phyloP scores from a whole-genome alignment of 208 protist species.

The Leishmania aethiopica region DNA sequence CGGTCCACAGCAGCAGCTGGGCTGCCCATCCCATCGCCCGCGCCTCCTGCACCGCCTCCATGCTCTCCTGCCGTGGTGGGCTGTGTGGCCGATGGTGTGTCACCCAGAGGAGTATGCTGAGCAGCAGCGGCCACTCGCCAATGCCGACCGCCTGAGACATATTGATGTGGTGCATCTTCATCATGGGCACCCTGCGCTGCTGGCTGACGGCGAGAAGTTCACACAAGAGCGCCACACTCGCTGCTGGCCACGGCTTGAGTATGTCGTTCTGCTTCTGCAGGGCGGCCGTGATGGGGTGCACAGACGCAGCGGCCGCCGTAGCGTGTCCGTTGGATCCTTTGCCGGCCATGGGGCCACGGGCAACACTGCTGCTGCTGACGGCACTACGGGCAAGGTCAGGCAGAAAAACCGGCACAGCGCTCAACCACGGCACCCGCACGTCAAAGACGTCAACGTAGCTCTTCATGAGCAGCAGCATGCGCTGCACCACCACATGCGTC shows the following conservation, averaged over 20 bases:
- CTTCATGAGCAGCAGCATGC: slow-evolving; percentile 82
- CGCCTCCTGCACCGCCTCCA: slow-evolving; percentile 5
- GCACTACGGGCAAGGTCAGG: slow-evolving; percentile 38
- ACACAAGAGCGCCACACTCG: slow-evolving; percentile 67
- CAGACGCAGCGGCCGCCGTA: background rate
- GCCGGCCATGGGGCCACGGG: background rate
- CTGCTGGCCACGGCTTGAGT: slow-evolving; percentile 35
- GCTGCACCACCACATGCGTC: slow-evolving; percentile 68
- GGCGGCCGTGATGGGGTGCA: slow-evolving; percentile 46
- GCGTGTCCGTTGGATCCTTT: background rate
- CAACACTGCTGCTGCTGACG: background rate
- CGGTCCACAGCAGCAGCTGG: slow-evolving; percentile 79
- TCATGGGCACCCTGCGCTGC: slow-evolving; percentile 68
- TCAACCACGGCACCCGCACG: slow-evolving; percentile 77
- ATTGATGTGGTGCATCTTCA: slow-evolving; percentile 87
- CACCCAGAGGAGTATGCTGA: slow-evolving; percentile 84
- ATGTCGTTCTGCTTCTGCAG: slow-evolving; percentile 50
- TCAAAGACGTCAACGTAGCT: slow-evolving; percentile 80
- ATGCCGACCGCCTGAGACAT: slow-evolving; percentile 51
- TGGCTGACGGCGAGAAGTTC: slow-evolving; percentile 70
- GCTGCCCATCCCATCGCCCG: slow-evolving; percentile 75
- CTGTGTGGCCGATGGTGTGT: slow-evolving; percentile 32
- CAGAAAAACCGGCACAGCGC: slow-evolving; percentile 66
- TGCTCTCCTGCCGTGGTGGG: background rate
- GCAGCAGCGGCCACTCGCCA: slow-evolving; percentile 84